These are phyloP conservation scores for Chionographis japonica DNA, from an alignment of 106 monocot species.

Conservation along the genomic window DNA sequence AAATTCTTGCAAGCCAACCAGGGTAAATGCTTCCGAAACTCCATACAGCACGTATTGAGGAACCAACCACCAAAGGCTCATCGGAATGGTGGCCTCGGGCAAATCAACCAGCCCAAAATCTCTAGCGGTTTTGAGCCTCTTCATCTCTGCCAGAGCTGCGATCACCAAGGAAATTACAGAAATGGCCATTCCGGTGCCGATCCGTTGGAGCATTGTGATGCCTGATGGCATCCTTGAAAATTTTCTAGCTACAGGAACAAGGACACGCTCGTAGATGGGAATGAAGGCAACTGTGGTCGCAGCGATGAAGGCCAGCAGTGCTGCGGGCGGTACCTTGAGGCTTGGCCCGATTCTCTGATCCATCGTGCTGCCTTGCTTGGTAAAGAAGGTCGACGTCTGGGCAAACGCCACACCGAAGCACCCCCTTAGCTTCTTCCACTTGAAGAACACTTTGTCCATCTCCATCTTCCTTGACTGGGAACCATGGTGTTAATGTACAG, in stretches of 20 bases:
- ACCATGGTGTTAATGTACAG: too few relatives aligned
- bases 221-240: conserved; percentile 25
- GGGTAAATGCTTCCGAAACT: conserved; percentile 15
- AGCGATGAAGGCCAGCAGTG: conserved; percentile 37
- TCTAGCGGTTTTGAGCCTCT: conserved; percentile 17
- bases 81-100: conserved; percentile 9
- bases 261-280: conserved; percentile 36
- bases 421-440: conserved; percentile 16
- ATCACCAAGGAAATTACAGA: conserved; percentile 23
- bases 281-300: conserved; percentile 24
- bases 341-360: conserved; percentile 30
- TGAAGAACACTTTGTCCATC: not conserved
- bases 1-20: conserved; percentile 37
- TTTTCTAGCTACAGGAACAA: conserved; percentile 30
- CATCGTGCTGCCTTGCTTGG: conserved; percentile 50
- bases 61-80: conserved; percentile 27
- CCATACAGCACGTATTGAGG: conserved; percentile 30
- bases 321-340: conserved; percentile 34
- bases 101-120: conserved; percentile 23
- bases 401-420: conserved; percentile 34
- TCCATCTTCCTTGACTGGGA: not conserved
- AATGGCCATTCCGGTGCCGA: conserved; percentile 38
- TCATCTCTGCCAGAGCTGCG: conserved; percentile 28
- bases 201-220: conserved; percentile 47
- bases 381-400: conserved; percentile 41